phyloP scores from a whole-genome alignment of 164 flowering plant genomes.

The Magnolia sinica region DNA sequence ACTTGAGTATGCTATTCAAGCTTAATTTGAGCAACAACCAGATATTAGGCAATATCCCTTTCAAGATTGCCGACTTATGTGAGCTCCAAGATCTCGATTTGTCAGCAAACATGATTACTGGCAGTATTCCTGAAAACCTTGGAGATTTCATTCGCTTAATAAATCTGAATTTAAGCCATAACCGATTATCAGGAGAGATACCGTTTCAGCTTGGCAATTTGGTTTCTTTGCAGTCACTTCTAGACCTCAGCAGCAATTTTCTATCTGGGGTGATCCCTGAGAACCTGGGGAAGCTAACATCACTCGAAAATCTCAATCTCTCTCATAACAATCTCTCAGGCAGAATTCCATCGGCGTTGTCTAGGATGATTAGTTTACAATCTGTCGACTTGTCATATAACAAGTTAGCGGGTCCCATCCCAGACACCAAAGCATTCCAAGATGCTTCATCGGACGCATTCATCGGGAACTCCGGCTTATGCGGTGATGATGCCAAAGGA shows the following conservation, averaged over 20 bases:
- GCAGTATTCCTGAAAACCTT: slow-evolving; percentile 23
- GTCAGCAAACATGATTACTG: slow-evolving; percentile 19
- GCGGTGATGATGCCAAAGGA: slow-evolving; percentile 15
- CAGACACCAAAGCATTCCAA: slow-evolving; percentile 13
- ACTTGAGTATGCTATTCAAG: slow-evolving; percentile 7
- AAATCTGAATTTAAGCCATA: slow-evolving; percentile 18
- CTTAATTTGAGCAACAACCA: slow-evolving; percentile 26
- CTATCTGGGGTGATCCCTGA: slow-evolving; percentile 23
- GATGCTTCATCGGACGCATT: slow-evolving; percentile 9
- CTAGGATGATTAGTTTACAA: slow-evolving; percentile 15
- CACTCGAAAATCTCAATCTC: slow-evolving; percentile 20
- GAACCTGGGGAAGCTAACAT: slow-evolving; percentile 16
- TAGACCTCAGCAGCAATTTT: slow-evolving; percentile 26
- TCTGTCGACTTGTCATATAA: slow-evolving; percentile 25
- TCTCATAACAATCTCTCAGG: slow-evolving; percentile 26
- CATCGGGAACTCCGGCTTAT: slow-evolving; percentile 24
- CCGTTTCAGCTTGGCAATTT: slow-evolving; percentile 27
- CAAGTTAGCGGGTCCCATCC: slow-evolving; percentile 26
- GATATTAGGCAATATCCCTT: slow-evolving; percentile 26
- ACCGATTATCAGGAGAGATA: slow-evolving; percentile 22
- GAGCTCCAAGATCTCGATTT: slow-evolving; percentile 17
- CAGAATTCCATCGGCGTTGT: slow-evolving; percentile 14
- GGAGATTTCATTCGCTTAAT: slow-evolving; percentile 20
- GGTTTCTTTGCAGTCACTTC: slow-evolving; percentile 7
- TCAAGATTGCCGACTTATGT: slow-evolving; percentile 13